Conservation (phyloP, 2,329 filamentous ascomycete species). For the Orbilia ellipsospora region DNA sequence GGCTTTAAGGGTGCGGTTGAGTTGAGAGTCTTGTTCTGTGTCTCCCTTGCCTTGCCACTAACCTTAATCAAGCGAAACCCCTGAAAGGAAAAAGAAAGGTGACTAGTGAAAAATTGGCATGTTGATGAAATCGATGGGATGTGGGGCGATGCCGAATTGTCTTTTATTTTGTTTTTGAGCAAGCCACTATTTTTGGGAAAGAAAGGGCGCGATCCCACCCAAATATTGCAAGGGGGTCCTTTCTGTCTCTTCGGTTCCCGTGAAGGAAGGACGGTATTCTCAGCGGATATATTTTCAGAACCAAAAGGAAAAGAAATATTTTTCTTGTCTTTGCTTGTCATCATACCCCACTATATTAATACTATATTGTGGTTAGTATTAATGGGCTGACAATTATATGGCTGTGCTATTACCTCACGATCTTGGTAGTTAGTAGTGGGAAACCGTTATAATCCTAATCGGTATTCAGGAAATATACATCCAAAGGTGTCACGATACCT, state of each 20-base stretch:
- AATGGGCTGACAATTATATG: neutral
- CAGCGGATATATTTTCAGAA: conserved; percentile 41
- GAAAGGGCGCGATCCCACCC: conserved; percentile 31
- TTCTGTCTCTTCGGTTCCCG: conserved; percentile 12
- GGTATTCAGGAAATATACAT: neutral
- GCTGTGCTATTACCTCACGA: conserved; percentile 7
- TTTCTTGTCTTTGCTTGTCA: conserved; percentile 13
- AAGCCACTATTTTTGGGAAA: conserved; percentile 48
- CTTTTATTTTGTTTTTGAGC: too few relatives aligned
- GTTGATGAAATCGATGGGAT: neutral
- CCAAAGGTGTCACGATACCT: neutral
- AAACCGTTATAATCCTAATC: neutral
- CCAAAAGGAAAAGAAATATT: conserved; percentile 6
- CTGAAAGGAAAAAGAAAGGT: neutral
- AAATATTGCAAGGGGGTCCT: neutral
- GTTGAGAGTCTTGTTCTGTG: too few relatives aligned
- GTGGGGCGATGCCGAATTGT: conserved; percentile 41
- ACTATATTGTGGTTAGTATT: neutral
- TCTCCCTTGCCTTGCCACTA: conserved; percentile 13
- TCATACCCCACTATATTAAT: neutral
- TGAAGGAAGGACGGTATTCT: conserved; percentile 32
- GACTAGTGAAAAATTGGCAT: conserved; percentile 3
- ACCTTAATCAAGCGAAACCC: conserved; percentile 52
- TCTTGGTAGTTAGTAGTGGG: neutral
- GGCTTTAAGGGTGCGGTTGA: too few relatives aligned